Conservation (phyloP, 345 rosid species). For the Euclidium syriacum region DNA sequence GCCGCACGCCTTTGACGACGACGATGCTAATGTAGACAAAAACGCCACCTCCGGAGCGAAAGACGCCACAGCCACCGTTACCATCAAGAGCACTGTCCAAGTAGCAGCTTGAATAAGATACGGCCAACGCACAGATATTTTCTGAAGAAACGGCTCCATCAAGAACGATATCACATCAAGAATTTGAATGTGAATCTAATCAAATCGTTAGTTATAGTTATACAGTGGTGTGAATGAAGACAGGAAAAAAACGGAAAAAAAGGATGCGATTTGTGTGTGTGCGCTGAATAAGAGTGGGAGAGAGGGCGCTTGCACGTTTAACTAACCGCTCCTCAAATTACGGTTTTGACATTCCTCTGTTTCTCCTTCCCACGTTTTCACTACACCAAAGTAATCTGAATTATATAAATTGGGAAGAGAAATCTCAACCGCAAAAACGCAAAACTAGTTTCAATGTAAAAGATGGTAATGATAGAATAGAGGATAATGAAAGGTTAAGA, state of each 20-base stretch:
- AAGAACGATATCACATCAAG: neutral
- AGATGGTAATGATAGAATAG: neutral
- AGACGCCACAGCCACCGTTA: conserved; percentile 17
- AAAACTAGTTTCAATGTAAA: too few species aligned
- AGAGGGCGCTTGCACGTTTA: conserved; percentile 19
- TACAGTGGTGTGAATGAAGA: too few species aligned
- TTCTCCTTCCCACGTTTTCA: neutral
- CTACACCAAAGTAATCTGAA: too few species aligned
- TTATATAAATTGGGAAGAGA: too few species aligned
- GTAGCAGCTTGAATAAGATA: neutral
- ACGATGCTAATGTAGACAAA: conserved; percentile 11
- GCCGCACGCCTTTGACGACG: neutral
- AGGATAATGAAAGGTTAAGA: neutral
- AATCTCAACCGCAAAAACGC: too few species aligned
- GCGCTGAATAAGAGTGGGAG: conserved; percentile 15
- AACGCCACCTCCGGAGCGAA: conserved; percentile 25
- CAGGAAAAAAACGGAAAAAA: too few species aligned
- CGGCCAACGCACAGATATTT: neutral
- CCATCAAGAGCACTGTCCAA: conserved; percentile 21
- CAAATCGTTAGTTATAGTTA: too few species aligned
- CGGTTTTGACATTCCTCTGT: neutral
- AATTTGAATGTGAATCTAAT: too few species aligned
- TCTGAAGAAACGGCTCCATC: neutral
- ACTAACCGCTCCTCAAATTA: neutral
- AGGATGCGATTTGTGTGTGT: neutral